Base-by-base conservation (phyloP, 805 yeast species). In the Hanseniaspora opuntiae region DNA sequence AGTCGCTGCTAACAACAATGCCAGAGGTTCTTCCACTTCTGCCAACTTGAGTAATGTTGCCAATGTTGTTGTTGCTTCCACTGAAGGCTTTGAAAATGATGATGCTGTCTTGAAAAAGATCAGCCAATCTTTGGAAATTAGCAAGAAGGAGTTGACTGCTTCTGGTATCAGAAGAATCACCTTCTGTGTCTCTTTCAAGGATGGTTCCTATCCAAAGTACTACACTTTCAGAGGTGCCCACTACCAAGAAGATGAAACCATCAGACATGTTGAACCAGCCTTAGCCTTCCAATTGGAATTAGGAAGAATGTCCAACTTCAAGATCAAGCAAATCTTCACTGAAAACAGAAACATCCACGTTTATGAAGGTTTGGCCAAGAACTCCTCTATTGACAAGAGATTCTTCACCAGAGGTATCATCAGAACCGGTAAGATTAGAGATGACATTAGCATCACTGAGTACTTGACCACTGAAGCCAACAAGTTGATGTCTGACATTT, bases 241-340 rank as follows among this genome's bases (percentile, higher is more conserved):
- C 37, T 93, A 84, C 66, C 63, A 62, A 36, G 99, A 93, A 72
- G 95, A 93, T 72, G 80, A 82, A 70, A 89, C 89, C 20, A 85
- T 93, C 67, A 88, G 99, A 74, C 97, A 93, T 67, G 88, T 93
- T 61, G 97, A 93, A 70, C 99, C 99, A 24, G 96, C 97, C 41
- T 75, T 90, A 63, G 97, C 98, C 51, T 93, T 81, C 84, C 98
- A 93, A 74, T 77, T 93, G 60, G 99, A 93, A 71, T 76, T 93
- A 58, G 90, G 86, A 63, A 82, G 97, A 72, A 76, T 93, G 70
- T 86, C 95, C 45, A 94, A 93, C 74, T 93, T 93, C 73, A 82
- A 86, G 72, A 86, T 90, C 71, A 87, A 84, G 67, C 97, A 96
- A 51, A 86, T 90, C 53, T 85, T 86, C 73, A 86, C 96, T 56